Base-by-base conservation (phyloP, 2,329 filamentous ascomycete species). In the Calonectria pauciramosa region DNA sequence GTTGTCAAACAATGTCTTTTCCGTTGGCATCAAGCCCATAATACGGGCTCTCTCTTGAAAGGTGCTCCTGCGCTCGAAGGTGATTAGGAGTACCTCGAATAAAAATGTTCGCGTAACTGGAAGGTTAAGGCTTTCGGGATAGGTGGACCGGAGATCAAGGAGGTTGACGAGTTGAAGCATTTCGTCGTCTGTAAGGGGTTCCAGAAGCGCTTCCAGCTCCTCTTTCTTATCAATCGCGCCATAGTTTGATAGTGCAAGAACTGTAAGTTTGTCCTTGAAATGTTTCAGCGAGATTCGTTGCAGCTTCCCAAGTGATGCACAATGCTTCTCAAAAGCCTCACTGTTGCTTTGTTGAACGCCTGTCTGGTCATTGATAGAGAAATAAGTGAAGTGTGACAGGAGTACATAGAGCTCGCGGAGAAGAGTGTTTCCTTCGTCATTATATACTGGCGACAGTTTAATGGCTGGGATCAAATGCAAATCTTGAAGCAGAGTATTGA, bases 171-270 rank as follows among this genome's bases (percentile, higher is more conserved):
- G 88, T 68, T 92, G 86, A 36, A 90, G 83, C 32, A 99, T 84
- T 84, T 99, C 96, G 0, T 90, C 89, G 78, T 98, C 95, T 4
- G 91, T 90, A 67, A 99, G 87, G 14, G 90, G 87, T 70, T 92
- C 91, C 8, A 99, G 87, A 77, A 98, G 93, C 30, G 91, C 90
- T 82, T 94, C 91, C 20, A 99, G 89, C 78, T 99, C 97, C 8
- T 91, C 88, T 54, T 95, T 90, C 81, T 94, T 93, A 77, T 96
- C 94, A 76, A 99, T 94, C 5, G 95, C 94, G 2, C 94, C 96
- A 82, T 97, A 97, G 82, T 99, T 99, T 23, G 97, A 97, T 49
- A 99, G 87, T 1, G 96, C 95, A 73, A 99, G 87, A 49, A 99
- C 94, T n/a, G 94, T 96, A 47, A 99, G 87, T 85, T 98, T 98